Evolutionary conservation across 2,329 filamentous ascomycete species (phyloP).

Genomic region (Thermomyces lanuginosus): DNA sequence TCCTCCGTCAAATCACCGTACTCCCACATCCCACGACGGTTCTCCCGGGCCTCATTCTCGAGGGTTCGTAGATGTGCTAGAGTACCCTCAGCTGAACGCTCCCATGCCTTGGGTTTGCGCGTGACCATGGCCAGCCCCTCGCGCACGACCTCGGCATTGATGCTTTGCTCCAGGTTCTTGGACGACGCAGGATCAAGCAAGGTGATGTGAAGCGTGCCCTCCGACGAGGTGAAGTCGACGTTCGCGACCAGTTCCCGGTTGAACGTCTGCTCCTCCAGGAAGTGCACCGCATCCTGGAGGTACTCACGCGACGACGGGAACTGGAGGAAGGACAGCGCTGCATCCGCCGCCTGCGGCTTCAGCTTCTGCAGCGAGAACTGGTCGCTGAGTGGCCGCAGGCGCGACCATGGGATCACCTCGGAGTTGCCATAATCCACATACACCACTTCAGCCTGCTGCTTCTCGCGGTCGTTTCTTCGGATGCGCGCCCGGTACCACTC

Average conservation of each 20-base stretch:
- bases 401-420: conserved; percentile 71
- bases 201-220: conserved; percentile 71
- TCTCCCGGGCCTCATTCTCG: conserved; percentile 62
- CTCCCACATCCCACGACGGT: conserved; percentile 85
- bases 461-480: conserved; percentile 78
- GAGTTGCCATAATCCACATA: conserved; percentile 96
- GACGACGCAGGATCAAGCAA: conserved; percentile 60
- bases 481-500: conserved; percentile 92
- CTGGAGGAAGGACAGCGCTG: conserved; percentile 74
- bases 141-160: conserved; percentile 75
- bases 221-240: conserved; percentile 71
- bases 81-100: conserved; percentile 57
- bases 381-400: conserved; percentile 64
- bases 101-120: conserved; percentile 81
- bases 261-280: conserved; percentile 58
- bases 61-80: conserved; percentile 56
- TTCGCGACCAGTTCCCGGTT: conserved; percentile 70
- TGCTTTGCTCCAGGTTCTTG: conserved; percentile 53
- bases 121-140: conserved; percentile 84
- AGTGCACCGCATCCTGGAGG: conserved; percentile 59
- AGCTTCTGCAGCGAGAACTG: conserved; percentile 71
- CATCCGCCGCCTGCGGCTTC: conserved; percentile 73
- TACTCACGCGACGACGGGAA: conserved; percentile 72
- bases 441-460: conserved; percentile 74
- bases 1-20: conserved; percentile 94